Evolutionary conservation across 2,329 filamentous ascomycete species (phyloP).

Genomic region (Periglandula ipomoeae): DNA sequence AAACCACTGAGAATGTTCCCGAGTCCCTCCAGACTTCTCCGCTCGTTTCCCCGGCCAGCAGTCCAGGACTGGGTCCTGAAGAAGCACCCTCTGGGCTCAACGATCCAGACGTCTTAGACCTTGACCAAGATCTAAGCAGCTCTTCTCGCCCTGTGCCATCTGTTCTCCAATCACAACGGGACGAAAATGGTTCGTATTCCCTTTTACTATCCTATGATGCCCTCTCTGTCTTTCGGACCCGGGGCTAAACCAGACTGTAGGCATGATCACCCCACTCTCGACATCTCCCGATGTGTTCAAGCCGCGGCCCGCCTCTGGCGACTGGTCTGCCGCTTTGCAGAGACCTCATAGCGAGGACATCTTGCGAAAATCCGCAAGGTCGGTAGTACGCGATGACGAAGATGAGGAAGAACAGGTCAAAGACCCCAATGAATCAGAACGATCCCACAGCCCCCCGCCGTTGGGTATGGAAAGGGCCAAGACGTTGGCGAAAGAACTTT

Average conservation of each 20-base stretch:
- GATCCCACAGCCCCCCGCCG: slow-evolving; percentile 71
- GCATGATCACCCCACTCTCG: slow-evolving; percentile 42
- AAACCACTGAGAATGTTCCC: slow-evolving; percentile 88
- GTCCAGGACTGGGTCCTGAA: slow-evolving; percentile 54
- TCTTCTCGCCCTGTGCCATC: slow-evolving; percentile 36
- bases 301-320: slow-evolving; percentile 38
- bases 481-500: slow-evolving; percentile 77
- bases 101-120: slow-evolving; percentile 62
- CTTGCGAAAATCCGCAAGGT: slow-evolving; percentile 38
- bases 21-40: slow-evolving; percentile 90
- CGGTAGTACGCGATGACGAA: slow-evolving; percentile 24
- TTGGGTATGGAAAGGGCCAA: slow-evolving; percentile 72
- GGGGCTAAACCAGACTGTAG: slow-evolving; percentile 18
- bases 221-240: slow-evolving; percentile 1
- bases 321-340: slow-evolving; percentile 36
- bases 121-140: slow-evolving; percentile 38
- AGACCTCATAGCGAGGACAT: slow-evolving; percentile 47
- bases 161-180: slow-evolving; percentile 25
- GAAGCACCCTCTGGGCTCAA: slow-evolving; percentile 33
- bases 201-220: neutral
- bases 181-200: slow-evolving; percentile 20
- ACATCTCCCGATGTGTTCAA: slow-evolving; percentile 42
- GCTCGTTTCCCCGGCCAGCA: slow-evolving; percentile 79
- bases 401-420: slow-evolving; percentile 28
- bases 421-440: slow-evolving; percentile 31